Evolutionary conservation across 1,139 yeast genomes (phyloP), one percentile per base, ranked within the genome.

Genomic region (Kurtzmaniella quercitrusa): DNA sequence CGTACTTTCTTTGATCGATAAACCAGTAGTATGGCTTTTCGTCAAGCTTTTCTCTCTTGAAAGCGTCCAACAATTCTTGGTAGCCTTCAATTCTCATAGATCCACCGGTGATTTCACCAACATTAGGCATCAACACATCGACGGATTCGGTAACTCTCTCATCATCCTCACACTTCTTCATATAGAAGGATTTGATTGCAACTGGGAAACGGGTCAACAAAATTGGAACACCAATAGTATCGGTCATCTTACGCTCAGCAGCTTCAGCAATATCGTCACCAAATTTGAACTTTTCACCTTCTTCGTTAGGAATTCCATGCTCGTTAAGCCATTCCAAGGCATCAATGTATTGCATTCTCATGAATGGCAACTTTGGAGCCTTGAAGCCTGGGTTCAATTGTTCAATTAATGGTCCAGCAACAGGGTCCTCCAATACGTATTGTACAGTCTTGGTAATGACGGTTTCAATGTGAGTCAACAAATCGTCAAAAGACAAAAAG

Each of bases 201-300:
- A 88, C 89, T 44, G 99, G 99, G 93, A 93, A 93, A 57, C 93
- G 80, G 48, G 82, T 93, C 63, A 93, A 81, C 55, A 93, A 76
- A 53, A 93, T 91, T 51, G 99, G 99, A 51, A 78, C 84, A 59
- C 91, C 91, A 61, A 94, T 86, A 47, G 86, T 79, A 64, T 93
- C 99, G 34, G 96, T 89, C 98, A 93, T 93, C 68, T 84, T 88
- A 65, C 99, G 87, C 76, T 93, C 99, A 46, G 97, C 98, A 44
- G 98, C 98, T 72, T 93, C 99, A 48, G 98, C 97, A 50, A 93
- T 94, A 65, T 93, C 99, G 62, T 94, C 99, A 65, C 99, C 99
- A 56, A 94, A 94, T 67, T 84, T 80, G 82, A 91, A 93, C 55
- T 73, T 71, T 65, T 88, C 85, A 49, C 94, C 97, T 14, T 93